Percentiles rank a stretch among this genome's conserved stretches.
Evolutionary conservation across 176 grass and related monocot genomes (phyloP).

Genomic region (Rhynchospora breviuscula): DNA sequence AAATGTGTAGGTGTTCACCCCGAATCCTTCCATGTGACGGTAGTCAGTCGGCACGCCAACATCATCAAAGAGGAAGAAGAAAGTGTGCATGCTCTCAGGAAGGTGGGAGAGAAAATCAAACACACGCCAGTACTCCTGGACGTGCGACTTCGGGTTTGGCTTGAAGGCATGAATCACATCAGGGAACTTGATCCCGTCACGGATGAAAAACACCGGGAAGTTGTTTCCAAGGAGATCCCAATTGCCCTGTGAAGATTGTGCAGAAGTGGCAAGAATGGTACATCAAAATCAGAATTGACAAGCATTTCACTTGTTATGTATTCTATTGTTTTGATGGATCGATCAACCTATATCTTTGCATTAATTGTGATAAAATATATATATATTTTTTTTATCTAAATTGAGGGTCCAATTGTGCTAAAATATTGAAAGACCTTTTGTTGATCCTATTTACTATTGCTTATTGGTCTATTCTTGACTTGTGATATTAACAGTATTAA

Average conservation of each 20-base stretch:
- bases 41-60: conserved; percentile 73
- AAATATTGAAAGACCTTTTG: too few relatives aligned
- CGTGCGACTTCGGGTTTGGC: conserved; percentile 67
- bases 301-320: background rate
- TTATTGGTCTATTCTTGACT: too few relatives aligned
- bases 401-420: too few relatives aligned
- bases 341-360: too few relatives aligned
- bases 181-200: conserved; percentile 89
- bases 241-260: conserved; percentile 38
- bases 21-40: conserved; percentile 87
- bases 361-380: too few relatives aligned
- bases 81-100: conserved; percentile 86
- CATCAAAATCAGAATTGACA: background rate
- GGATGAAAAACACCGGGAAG: conserved; percentile 97
- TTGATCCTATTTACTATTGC: too few relatives aligned
- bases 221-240: conserved; percentile 92
- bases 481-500: too few relatives aligned
- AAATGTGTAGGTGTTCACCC: conserved; percentile 93
- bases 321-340: too few relatives aligned
- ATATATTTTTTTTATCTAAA: too few relatives aligned
- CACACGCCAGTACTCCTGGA: conserved; percentile 87
- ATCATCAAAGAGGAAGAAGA: conserved; percentile 98
- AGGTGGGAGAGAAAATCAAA: conserved; percentile 76
- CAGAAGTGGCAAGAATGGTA: background rate
- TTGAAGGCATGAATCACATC: conserved; percentile 96